Percentiles rank a stretch among this genome's conserved stretches.
phyloP scores from a whole-genome alignment of 140 eudicot species.

The Bidens hawaiensis region DNA sequence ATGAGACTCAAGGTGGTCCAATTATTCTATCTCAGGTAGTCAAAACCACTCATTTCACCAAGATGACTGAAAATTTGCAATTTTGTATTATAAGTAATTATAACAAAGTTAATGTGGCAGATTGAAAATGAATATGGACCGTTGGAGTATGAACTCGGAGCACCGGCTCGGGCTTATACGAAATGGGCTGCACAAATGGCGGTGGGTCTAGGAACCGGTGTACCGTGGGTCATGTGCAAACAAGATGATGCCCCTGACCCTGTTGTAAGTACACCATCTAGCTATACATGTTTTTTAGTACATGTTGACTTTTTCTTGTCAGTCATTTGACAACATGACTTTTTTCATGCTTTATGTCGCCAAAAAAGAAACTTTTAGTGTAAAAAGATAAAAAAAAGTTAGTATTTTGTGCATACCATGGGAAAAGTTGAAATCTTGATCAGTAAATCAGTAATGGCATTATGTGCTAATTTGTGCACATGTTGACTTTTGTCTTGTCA shows the following conservation, averaged over 20 bases:
- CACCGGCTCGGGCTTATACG: conserved; percentile 75
- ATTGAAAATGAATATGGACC: conserved; percentile 99
- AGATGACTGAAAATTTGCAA: neutral
- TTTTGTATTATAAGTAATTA: neutral
- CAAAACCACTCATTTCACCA: conserved; percentile 14
- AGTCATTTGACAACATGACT: conserved; percentile 19
- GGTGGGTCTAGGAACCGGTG: conserved; percentile 80
- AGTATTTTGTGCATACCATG: neutral
- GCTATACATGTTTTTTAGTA: conserved; percentile 16
- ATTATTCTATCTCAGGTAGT: conserved; percentile 90
- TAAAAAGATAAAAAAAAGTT: neutral
- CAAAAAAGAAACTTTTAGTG: neutral
- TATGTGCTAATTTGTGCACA: neutral
- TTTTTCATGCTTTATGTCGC: conserved; percentile 11
- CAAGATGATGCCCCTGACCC: conserved; percentile 99
- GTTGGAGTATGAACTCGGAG: conserved; percentile 80
- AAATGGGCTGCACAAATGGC: conserved; percentile 98
- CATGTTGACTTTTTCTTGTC: conserved; percentile 19
- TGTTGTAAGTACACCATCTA: conserved; percentile 48
- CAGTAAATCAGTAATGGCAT: neutral
- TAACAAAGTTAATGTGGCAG: conserved; percentile 32
- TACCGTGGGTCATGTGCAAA: conserved; percentile 99
- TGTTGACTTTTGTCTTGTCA: too few relatives aligned
- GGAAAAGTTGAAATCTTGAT: neutral
- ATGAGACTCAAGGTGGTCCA: conserved; percentile 92